Evolutionary conservation across 1,139 yeast species (phyloP), one percentile per base, ranked within the genome.

Genomic region (Spathaspora sp.): DNA sequence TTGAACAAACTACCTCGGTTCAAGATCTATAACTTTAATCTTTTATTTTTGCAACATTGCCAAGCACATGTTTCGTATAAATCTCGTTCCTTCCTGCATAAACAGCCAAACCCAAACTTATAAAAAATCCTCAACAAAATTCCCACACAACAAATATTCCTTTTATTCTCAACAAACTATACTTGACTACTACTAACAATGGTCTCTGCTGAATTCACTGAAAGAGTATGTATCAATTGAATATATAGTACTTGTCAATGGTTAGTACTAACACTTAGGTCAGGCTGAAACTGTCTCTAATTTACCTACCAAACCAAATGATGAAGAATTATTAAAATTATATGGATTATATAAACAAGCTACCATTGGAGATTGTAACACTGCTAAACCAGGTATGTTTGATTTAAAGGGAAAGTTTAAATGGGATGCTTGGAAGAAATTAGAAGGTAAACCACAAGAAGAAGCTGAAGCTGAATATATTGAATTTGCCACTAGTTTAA

Each of bases 331-430:
- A 65, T 80, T 93, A 63, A 74, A 80, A 58, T 74, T 86, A 61
- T 93, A 93, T 74, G 97, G 95, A 39, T 80, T 93, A 61, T 93
- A 80, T 85, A 93, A 93, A 74, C 99, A 93, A 74, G 96, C 98
- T 55, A 91, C 98, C 42, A 86, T 85, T 49, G 99, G 99, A 56
- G 99, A 93, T 80, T 88, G 88, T 77, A 79, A 76, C 67, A 86
- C 95, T 51, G 72, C 82, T 50, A 86, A 86, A 70, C 88, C 96
- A 47, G 95, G 97, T 54, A 72, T 88, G 54, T 89, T 91, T 68
- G 96, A 91, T 73, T 80, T 93, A 73, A 88, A 87, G 76, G 97
- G 93, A 58, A 91, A 93, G 73, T 88, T 88, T 81, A 93, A 93
- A 80, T 93, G 98, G 98, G 91, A 89, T 67, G 80, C 97, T 15